phyloP scores from a whole-genome alignment of 1,284 basidiomycete species.

The Inonotus hispidus region DNA sequence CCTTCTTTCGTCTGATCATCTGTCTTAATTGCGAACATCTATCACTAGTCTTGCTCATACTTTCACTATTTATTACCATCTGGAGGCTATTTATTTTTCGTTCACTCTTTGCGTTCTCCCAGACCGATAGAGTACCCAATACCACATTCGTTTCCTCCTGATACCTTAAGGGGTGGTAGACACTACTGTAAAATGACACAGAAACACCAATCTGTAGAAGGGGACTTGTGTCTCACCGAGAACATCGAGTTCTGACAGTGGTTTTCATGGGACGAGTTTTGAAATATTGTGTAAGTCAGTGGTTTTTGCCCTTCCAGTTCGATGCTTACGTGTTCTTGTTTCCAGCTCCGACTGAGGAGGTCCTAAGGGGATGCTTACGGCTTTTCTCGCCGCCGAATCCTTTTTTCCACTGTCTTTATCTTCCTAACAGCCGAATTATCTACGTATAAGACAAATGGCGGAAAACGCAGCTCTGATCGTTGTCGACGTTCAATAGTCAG shows the following conservation, averaged over 20 bases:
- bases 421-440: no score
- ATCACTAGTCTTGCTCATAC: not conserved
- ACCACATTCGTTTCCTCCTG: not conserved
- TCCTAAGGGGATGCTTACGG: no score
- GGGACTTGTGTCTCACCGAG: not conserved
- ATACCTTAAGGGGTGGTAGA: not conserved
- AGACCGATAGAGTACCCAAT: slow-evolving; percentile 7
- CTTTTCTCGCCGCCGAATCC: no score
- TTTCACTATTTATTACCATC: not conserved
- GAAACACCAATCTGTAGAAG: not conserved
- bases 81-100: not conserved
- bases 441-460: not conserved
- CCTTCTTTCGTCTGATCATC: not conserved
- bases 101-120: not conserved
- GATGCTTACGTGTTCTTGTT: no score
- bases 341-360: no score
- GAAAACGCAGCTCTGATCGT: slow-evolving; percentile 11
- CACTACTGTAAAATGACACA: not conserved
- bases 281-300: no score
- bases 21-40: not conserved
- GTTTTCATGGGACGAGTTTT: no score
- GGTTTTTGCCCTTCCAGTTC: no score
- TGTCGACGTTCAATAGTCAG: slow-evolving; percentile 19
- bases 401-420: no score
- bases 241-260: no score